Evolutionary conservation across 768 basidiomycete genomes (phyloP), one percentile per base, ranked within the genome.

Genomic region (button mushroom (Agaricus bisporus)): DNA sequence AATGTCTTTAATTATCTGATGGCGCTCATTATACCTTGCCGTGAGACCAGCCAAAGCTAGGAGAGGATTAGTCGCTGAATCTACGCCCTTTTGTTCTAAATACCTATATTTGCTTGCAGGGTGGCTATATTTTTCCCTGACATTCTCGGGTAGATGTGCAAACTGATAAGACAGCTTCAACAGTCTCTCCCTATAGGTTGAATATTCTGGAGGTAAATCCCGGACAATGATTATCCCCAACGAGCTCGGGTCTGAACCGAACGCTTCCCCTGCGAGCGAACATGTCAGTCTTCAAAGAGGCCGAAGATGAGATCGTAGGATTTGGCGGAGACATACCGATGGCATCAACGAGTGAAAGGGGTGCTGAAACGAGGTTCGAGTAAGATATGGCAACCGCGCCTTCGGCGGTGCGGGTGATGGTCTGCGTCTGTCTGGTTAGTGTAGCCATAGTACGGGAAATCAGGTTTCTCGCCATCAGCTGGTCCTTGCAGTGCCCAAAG

Each of bases 11-110:
- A 36, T 7, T 26, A 44, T 15, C 12, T 7, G 22, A n/a, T n/a
- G 22, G 12, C 20, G 4, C 8, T 29, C 35, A 48, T 6, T 1
- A 6, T 60, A 84, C 88, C 78, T 98, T 97, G 51, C 95, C 95
- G 69, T 95, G 91, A 41, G 88, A 91, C 95, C 95, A 98, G n/a
- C 95, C 95, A 67, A 94, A 98, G 65, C 86, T 89, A 29, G 26
- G 46, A 17, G 32, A 32, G 32, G 42, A 38, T 56, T n/a, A 48
- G 26, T 42, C 38, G 18, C 11, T 38, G n/a, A 17, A 47, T 37
- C 26, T 49, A 46, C 41, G 29, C 15, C 36, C 32, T 25, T 41
- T 20, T 38, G n/a, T 48, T 20, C 9, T 10, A 64, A 77, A 48
- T 57, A 88, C 87, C 88, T 88, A 63, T 91, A 97, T 53, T 78